These are phyloP conservation scores for Sporothrix euskadiensis DNA, from an alignment of 2,329 filamentous ascomycete genomes.

Conservation along the genomic window DNA sequence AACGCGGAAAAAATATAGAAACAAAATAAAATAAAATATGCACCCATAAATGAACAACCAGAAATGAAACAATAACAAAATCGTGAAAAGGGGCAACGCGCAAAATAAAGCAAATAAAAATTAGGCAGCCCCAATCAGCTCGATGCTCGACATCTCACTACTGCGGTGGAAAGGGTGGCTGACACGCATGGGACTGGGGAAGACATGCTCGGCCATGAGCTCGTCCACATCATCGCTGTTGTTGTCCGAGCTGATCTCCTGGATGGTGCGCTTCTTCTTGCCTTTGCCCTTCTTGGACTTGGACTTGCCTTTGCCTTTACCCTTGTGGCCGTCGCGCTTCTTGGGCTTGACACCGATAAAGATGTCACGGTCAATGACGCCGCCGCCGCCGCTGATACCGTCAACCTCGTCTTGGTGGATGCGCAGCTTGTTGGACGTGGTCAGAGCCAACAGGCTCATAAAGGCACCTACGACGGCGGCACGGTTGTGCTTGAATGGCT, in stretches of 20 bases:
- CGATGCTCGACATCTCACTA: constrained; percentile 3
- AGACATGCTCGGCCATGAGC: constrained; percentile 21
- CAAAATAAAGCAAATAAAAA: not conserved
- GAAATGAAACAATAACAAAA: not conserved
- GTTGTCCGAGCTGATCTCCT: constrained; percentile 25
- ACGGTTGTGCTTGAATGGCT: constrained; percentile 12
- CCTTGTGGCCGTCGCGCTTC: not conserved
- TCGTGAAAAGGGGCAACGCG: not conserved
- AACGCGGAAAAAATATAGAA: not conserved
- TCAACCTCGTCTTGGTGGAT: constrained; percentile 24
- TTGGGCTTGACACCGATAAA: constrained; percentile 27
- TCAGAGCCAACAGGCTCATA: constrained; percentile 33
- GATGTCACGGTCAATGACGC: constrained; percentile 29
- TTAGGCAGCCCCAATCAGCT: not conserved
- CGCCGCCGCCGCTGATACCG: not conserved
- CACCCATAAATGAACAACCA: not conserved
- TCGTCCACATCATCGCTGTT: constrained; percentile 22
- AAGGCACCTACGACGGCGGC: constrained; percentile 32
- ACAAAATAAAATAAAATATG: not conserved
- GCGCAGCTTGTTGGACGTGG: constrained; percentile 26
- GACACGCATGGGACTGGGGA: constrained; percentile 17
- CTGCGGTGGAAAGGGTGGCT: not conserved
- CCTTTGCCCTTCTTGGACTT: not conserved
- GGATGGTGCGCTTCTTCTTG: constrained; percentile 26
- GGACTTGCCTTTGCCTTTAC: constrained; percentile 15